Percentiles rank a stretch among this genome's conserved stretches.
phyloP scores from a whole-genome alignment of 495 filamentous ascomycete species.

The Xylaria telfairii region DNA sequence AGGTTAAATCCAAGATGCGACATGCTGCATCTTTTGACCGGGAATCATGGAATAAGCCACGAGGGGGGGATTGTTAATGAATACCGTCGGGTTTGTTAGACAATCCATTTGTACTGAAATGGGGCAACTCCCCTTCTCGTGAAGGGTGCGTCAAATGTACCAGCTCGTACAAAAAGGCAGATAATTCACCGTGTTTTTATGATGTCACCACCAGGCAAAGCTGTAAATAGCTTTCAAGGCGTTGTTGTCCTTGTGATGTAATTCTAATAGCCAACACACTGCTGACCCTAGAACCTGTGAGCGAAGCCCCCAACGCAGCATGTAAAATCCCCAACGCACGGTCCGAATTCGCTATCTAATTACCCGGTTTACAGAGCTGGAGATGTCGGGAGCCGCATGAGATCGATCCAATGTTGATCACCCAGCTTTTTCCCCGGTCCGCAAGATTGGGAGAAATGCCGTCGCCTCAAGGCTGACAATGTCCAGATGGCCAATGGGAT shows the following conservation, averaged over 20 bases:
- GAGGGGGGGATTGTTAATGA: background rate
- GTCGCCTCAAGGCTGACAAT: conserved; percentile 16
- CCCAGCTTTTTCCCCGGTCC: too few species aligned
- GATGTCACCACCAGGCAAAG: background rate
- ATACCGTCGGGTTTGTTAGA: background rate
- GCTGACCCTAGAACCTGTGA: background rate
- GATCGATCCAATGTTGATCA: conserved; percentile 5
- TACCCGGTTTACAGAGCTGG: background rate
- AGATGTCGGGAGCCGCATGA: background rate
- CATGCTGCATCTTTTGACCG: background rate
- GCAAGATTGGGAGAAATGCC: background rate
- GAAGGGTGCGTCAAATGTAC: background rate
- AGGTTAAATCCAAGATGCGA: background rate
- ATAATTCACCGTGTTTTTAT: background rate
- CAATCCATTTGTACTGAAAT: background rate
- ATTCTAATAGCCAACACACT: background rate
- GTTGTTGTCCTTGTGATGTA: background rate
- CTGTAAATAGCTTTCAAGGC: background rate
- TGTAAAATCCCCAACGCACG: background rate
- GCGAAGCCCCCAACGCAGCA: background rate
- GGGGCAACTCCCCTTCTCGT: background rate
- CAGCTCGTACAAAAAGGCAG: background rate
- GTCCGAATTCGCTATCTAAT: background rate
- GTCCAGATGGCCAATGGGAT: conserved; percentile 17
- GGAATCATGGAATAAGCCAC: background rate